Evolutionary conservation across 495 filamentous ascomycete species (phyloP), one percentile per base, ranked within the genome.

Genomic region (Hypomontagnella submonticulosa): DNA sequence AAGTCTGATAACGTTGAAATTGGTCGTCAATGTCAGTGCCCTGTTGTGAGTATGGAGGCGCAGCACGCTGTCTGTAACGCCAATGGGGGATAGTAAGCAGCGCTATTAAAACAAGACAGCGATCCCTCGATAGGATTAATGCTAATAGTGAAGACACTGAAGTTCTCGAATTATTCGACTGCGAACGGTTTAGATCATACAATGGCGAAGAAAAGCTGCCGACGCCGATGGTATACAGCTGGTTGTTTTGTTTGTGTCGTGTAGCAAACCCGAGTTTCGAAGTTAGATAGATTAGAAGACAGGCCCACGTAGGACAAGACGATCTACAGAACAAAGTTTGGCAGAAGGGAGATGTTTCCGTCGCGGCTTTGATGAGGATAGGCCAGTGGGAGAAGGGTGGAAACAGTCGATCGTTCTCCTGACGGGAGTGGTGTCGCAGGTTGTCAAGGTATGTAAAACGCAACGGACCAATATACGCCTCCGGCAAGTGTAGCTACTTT

Each of bases 261-360:
- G 16, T 36, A 51, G 59, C 55, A 52, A 61, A 64, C 40, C 34
- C 40, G 41, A 63, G 52, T 51, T 36, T 50, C 48, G 55, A 62
- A 42, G 33, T 15, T 50, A 38, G 9, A 13, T 50, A 47, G 23
- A 27, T 27, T 27, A 27, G 34, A 60, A 53, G 55, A 44, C 57
- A 42, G 49, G 70, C 58, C 66, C 50, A 64, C 56, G 70, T 57
- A 49, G 51, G 54, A 57, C 41, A 54, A 54, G 30, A 54, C 55
- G 70, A 72, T 72, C 70, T 69, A 49, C 70, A 63, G 70, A 70
- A 72, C 70, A 72, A 69, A 67, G 62, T 70, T 72, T 60, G 61
- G 50, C 40, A 13, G 34, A 52, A 42, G 40, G 36, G 27, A 67
- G 56, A 63, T 63, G 66, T 72, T 72, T 72, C 66, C 49, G 58